Conservation (phyloP, 2,329 filamentous ascomycete species). For the Exophiala phaeomuriformis region DNA sequence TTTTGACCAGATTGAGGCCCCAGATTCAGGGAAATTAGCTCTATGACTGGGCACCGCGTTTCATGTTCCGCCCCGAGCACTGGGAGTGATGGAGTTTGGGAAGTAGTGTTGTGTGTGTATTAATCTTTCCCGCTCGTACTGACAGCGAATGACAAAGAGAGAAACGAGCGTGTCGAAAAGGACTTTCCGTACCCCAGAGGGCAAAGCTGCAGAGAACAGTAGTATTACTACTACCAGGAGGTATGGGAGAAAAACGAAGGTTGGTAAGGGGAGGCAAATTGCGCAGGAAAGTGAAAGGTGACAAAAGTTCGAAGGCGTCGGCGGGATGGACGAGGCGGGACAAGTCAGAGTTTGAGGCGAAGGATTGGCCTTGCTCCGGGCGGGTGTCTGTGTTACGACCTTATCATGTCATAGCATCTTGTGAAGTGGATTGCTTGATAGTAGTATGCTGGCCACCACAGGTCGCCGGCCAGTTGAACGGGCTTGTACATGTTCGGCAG, state of each 20-base stretch:
- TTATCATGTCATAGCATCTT: constrained; percentile 1
- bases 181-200: background rate
- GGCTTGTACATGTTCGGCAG: no score
- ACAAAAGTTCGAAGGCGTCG: constrained; percentile 1
- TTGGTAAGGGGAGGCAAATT: constrained; percentile 1
- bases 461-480: no score
- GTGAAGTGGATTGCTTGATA: background rate
- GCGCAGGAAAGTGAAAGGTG: constrained; percentile 6
- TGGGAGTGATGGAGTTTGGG: background rate
- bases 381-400: background rate
- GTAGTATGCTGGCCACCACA: no score
- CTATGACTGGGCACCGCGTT: background rate
- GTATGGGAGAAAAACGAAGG: background rate
- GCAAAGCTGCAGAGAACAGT: background rate
- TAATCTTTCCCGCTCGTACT: background rate
- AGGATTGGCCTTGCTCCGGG: constrained; percentile 1
- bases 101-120: background rate
- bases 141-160: background rate
- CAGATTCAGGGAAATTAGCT: constrained; percentile 10
- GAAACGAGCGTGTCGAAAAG: background rate
- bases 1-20: constrained; percentile 11
- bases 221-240: background rate
- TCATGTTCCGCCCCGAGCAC: constrained; percentile 2
- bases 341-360: constrained; percentile 7
- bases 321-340: background rate